phyloP scores from a whole-genome alignment of 2,329 filamentous ascomycete genomes.

The Ceratocystis huliohia region DNA sequence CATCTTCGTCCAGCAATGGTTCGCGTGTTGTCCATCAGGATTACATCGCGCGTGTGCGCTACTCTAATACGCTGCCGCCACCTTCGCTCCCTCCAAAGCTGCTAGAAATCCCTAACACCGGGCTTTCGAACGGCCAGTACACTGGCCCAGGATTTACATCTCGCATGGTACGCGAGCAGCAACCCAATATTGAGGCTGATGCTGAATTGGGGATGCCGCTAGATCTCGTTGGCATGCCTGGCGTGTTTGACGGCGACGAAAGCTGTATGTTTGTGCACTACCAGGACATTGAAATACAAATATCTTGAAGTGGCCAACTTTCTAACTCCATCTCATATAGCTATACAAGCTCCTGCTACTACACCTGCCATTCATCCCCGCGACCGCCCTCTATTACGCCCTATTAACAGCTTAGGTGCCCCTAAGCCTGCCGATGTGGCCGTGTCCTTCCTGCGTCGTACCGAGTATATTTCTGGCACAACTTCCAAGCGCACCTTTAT shows the following conservation, averaged over 20 bases:
- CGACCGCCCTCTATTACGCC: slow-evolving; percentile 72
- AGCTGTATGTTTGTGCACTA: slow-evolving; percentile 50
- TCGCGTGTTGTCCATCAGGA: slow-evolving; percentile 71
- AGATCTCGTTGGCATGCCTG: slow-evolving; percentile 86
- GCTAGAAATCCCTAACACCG: slow-evolving; percentile 89
- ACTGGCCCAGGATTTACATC: slow-evolving; percentile 84
- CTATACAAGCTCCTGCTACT: slow-evolving; percentile 66
- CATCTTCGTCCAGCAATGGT: slow-evolving; percentile 26
- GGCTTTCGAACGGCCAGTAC: slow-evolving; percentile 74
- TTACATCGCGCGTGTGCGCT: slow-evolving; percentile 91
- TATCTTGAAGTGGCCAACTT: background rate
- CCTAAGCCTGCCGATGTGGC: slow-evolving; percentile 61
- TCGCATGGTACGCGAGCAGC: slow-evolving; percentile 77
- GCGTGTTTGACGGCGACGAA: slow-evolving; percentile 90
- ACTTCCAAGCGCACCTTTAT: slow-evolving; percentile 30
- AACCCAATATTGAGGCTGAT: slow-evolving; percentile 92
- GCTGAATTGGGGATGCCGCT: slow-evolving; percentile 96
- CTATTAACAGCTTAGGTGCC: slow-evolving; percentile 74
- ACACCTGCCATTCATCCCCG: slow-evolving; percentile 63
- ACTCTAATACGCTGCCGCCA: slow-evolving; percentile 88
- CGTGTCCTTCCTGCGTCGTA: slow-evolving; percentile 88
- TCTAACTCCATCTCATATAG: slow-evolving; percentile 33
- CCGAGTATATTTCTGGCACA: slow-evolving; percentile 76
- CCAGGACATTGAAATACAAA: background rate
- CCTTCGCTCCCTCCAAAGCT: slow-evolving; percentile 92